Conservation (phyloP, 2,329 filamentous ascomycete species). For the Trichoderma gracile region DNA sequence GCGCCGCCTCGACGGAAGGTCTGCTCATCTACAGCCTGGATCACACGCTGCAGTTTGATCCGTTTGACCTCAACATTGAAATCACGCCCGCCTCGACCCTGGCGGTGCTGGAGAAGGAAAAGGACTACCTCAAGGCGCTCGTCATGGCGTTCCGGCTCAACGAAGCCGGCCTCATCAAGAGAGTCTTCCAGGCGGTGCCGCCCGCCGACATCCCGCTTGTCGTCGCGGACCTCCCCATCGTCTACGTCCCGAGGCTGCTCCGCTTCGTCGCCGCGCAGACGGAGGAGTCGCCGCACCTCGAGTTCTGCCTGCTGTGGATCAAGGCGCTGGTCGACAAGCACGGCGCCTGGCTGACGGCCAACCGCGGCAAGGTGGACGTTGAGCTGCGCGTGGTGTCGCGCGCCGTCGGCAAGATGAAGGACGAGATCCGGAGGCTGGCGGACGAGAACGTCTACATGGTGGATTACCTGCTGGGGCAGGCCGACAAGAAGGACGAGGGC, state of each 20-base stretch:
- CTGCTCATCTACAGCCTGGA: slow-evolving; percentile 92
- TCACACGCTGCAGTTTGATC: slow-evolving; percentile 81
- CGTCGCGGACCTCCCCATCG: slow-evolving; percentile 74
- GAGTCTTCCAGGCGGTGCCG: slow-evolving; percentile 83
- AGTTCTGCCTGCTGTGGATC: slow-evolving; percentile 94
- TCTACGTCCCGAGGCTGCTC: slow-evolving; percentile 83
- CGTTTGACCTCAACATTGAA: slow-evolving; percentile 91
- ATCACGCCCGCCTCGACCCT: slow-evolving; percentile 88
- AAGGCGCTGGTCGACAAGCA: slow-evolving; percentile 79
- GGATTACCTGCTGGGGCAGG: slow-evolving; percentile 71
- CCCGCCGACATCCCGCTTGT: slow-evolving; percentile 73
- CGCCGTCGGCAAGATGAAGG: slow-evolving; percentile 75
- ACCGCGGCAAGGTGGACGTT: slow-evolving; percentile 75
- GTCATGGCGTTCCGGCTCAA: slow-evolving; percentile 98
- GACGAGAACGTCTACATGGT: slow-evolving; percentile 90
- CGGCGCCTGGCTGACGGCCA: slow-evolving; percentile 80
- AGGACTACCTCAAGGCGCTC: slow-evolving; percentile 85
- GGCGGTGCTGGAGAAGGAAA: slow-evolving; percentile 62
- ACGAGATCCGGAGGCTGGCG: slow-evolving; percentile 77
- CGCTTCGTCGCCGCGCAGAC: slow-evolving; percentile 86
- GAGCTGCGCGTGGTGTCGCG: slow-evolving; percentile 82
- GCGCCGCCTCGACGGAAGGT: slow-evolving; percentile 91
- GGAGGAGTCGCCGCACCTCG: slow-evolving; percentile 87
- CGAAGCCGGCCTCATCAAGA: slow-evolving; percentile 75
- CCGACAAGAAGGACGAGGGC: slow-evolving; percentile 35